phyloP scores from a whole-genome alignment of 2,329 filamentous ascomycete genomes.

The Microdochium bolleyi region DNA sequence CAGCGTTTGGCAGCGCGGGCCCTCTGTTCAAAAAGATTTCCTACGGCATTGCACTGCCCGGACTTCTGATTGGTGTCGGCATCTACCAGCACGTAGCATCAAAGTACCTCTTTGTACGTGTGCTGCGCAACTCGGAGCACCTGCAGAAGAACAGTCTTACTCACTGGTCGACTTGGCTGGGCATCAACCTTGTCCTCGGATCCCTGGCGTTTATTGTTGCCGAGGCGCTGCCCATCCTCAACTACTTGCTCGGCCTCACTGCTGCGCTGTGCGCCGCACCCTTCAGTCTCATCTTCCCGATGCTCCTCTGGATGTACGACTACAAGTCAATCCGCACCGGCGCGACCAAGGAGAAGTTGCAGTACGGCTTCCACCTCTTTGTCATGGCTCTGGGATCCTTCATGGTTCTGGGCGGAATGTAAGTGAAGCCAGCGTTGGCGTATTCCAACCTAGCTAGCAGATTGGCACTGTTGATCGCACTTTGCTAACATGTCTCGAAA shows the following conservation, averaged over 20 bases:
- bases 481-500: no score
- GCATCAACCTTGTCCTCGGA: constrained; percentile 18
- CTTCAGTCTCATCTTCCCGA: constrained; percentile 18
- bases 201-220: constrained; percentile 21
- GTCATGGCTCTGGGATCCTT: constrained; percentile 13
- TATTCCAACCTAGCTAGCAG: not conserved
- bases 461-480: not conserved
- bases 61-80: constrained; percentile 17
- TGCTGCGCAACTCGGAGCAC: constrained; percentile 26
- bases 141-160: constrained; percentile 23
- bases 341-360: constrained; percentile 6
- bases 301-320: constrained; percentile 16
- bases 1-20: constrained; percentile 17
- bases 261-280: constrained; percentile 20
- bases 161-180: constrained; percentile 28
- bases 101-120: constrained; percentile 30
- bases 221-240: constrained; percentile 25
- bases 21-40: constrained; percentile 21
- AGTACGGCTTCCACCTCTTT: constrained; percentile 14
- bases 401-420: constrained; percentile 17
- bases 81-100: constrained; percentile 28
- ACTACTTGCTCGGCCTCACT: constrained; percentile 22
- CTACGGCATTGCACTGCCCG: constrained; percentile 21
- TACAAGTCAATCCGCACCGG: constrained; percentile 8
- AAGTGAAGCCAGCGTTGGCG: constrained; percentile 7